These are phyloP conservation scores for Glebionis coronaria DNA, from an alignment of 129 eudicot species.

Conservation along the genomic window DNA sequence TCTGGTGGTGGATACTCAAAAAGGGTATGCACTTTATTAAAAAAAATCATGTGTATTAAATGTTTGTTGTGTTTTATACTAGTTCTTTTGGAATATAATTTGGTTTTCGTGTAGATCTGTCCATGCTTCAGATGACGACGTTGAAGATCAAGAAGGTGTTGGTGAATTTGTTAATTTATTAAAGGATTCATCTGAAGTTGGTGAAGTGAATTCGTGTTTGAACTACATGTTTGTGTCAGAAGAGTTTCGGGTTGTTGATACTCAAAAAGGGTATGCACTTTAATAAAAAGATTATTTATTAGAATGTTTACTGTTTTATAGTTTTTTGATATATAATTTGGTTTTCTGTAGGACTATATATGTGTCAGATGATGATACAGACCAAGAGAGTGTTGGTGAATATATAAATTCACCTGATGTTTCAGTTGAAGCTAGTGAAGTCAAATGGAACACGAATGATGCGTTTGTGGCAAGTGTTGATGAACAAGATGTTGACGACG, in stretches of 20 bases:
- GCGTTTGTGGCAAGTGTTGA: conserved; percentile 10
- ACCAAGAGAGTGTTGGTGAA: background rate
- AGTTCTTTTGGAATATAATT: background rate
- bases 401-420: conserved; percentile 23
- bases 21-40: conserved; percentile 4
- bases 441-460: background rate
- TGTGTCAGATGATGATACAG: no score
- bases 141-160: background rate
- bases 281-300: no score
- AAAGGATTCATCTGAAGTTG: no score
- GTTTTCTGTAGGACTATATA: conserved; percentile 6
- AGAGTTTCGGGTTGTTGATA: background rate
- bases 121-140: no score
- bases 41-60: no score
- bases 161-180: conserved; percentile 1
- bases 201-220: no score
- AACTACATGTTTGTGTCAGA: no score
- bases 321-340: background rate
- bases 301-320: background rate
- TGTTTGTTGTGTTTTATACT: background rate
- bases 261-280: conserved; percentile 5
- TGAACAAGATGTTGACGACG: background rate
- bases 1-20: background rate
- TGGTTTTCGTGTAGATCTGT: conserved; percentile 10
- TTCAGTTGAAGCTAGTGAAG: conserved; percentile 15